A percentile compares a stretch with the other conserved stretches of the same genome.
phyloP scores from a whole-genome alignment of 371 early-diverging fungal genomes.

The Syncephalastrum monosporum region DNA sequence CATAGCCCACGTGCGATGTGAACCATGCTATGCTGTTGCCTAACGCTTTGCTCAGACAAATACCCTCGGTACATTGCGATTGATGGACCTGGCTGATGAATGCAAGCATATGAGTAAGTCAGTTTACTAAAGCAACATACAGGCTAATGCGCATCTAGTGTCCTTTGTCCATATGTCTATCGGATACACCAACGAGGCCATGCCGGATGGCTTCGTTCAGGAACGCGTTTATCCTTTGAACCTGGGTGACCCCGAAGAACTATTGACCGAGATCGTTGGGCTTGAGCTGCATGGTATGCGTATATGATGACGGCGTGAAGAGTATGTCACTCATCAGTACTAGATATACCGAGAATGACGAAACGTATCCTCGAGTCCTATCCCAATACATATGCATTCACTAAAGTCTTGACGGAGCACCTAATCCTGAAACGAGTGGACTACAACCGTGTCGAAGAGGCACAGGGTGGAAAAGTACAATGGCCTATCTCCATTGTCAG shows the following conservation, averaged over 20 bases:
- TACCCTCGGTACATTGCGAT: constrained; percentile 56
- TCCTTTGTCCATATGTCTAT: constrained; percentile 50
- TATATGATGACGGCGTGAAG: not conserved
- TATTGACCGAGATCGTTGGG: constrained; percentile 49
- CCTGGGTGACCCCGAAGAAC: constrained; percentile 55
- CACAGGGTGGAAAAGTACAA: constrained; percentile 45
- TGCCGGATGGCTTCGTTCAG: constrained; percentile 50
- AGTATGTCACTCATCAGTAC: not conserved
- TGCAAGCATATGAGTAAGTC: constrained; percentile 47
- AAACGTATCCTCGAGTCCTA: constrained; percentile 45
- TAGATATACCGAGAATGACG: constrained; percentile 53
- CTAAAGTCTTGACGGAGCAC: constrained; percentile 61
- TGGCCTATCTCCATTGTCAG: constrained; percentile 61
- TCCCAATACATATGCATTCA: constrained; percentile 64
- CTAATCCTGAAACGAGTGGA: constrained; percentile 56
- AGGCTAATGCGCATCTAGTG: constrained; percentile 16
- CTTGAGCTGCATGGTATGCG: constrained; percentile 42
- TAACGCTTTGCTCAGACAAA: constrained; percentile 34
- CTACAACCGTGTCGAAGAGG: constrained; percentile 49
- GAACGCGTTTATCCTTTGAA: constrained; percentile 61
- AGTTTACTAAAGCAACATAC: not conserved
- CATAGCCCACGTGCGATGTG: not conserved
- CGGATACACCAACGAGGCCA: constrained; percentile 43
- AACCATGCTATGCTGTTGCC: not conserved
- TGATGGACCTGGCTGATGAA: constrained; percentile 61